Evolutionary conservation across 192 early-diverging fungal genomes (phyloP), one percentile per base, ranked within the genome.

Genomic region (Diversispora epigaea): DNA sequence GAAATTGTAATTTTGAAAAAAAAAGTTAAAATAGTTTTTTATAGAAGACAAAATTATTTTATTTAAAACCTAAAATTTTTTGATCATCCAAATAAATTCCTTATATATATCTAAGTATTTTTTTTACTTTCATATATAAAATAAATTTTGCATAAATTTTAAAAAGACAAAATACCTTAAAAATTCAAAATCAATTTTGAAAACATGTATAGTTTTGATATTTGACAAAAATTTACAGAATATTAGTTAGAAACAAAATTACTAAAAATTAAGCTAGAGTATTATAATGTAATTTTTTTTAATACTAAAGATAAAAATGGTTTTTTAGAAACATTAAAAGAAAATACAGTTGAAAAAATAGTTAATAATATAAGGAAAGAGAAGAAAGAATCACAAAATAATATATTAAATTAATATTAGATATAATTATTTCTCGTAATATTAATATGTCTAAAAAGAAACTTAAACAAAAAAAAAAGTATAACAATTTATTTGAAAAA

Each of bases 371-470:
- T 72, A 72, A 71, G 0, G 17, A 15, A 71, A 1, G 17, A 64
- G 15, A 54, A 71, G n/a, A 17, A 71, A 45, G 40, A 71, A 71
- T 57, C 25, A 4, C 6, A 4, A 71, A 41, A 71, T 56, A 58
- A 45, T 71, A 58, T 44, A 72, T 72, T 19, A 72, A 58, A 43
- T 72, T 15, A 17, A 6, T 72, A 21, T 46, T 72, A n/a, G 4
- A 44, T 58, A 9, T 10, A 41, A 44, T 72, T 56, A 60, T 72
- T 72, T 10, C 15, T n/a, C 43, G 43, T n/a, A 54, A 72, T n/a
- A 57, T 72, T 1, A 58, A 56, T 14, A 57, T 14, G 15, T 4
- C 54, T 58, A 60, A 72, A 72, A 21, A 72, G 19, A 71, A 57
- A 58, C 55, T 58, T 58, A 46, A 72, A 39, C 44, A 45, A 15